Conservation (phyloP, 176 grass and related monocot genomes). For the Tuctoria greenei region DNA sequence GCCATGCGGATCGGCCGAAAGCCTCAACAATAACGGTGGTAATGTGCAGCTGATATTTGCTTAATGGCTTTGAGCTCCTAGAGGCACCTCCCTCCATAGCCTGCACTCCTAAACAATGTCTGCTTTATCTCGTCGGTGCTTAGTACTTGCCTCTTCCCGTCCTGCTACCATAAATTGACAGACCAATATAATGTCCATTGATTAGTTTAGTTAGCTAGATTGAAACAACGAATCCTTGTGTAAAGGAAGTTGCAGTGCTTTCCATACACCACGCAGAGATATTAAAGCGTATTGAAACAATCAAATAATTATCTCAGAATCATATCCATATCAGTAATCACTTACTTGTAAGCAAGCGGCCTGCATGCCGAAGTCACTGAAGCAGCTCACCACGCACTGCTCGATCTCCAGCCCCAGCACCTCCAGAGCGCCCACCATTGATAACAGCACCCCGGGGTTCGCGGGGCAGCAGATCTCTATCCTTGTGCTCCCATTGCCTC, state of each 20-base stretch:
- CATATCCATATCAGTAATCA: background rate
- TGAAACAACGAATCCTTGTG: background rate
- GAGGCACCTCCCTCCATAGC: conserved; percentile 67
- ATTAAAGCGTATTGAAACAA: background rate
- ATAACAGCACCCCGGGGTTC: conserved; percentile 61
- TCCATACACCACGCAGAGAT: background rate
- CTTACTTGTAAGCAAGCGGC: conserved; percentile 71
- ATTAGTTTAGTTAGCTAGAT: background rate
- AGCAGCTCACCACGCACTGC: conserved; percentile 78
- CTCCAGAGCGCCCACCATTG: conserved; percentile 58
- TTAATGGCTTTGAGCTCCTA: conserved; percentile 27
- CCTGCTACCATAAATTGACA: conserved; percentile 45
- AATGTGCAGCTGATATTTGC: background rate
- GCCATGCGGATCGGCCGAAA: background rate
- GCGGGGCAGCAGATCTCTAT: conserved; percentile 70
- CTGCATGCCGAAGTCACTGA: conserved; percentile 80
- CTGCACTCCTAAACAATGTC: conserved; percentile 71
- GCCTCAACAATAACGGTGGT: background rate
- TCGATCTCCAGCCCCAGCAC: conserved; percentile 65
- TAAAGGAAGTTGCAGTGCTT: background rate
- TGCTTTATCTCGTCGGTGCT: conserved; percentile 84
- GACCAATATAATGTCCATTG: background rate
- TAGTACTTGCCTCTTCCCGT: conserved; percentile 43
- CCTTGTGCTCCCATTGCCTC: conserved; percentile 44
- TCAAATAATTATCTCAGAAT: background rate